Evolutionary conservation across 2,329 filamentous ascomycete genomes (phyloP).

Genomic region (Chaetomiaceae sp.): DNA sequence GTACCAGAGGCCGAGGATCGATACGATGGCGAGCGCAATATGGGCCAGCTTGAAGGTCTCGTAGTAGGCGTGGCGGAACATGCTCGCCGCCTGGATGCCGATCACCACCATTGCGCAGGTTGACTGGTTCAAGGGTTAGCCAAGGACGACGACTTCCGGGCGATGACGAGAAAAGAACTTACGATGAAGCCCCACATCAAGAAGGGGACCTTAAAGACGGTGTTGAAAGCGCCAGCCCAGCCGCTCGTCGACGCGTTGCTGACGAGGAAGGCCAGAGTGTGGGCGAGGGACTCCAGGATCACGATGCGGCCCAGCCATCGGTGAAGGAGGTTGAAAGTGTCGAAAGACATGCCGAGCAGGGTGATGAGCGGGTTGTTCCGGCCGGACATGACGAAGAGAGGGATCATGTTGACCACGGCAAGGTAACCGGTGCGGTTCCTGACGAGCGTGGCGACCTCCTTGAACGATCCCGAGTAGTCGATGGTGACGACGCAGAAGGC

Average conservation of each 20-base stretch:
- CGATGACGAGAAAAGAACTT: conserved; percentile 30
- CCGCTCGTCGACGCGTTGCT: conserved; percentile 37
- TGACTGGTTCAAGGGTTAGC: conserved; percentile 37
- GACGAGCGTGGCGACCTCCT: conserved; percentile 44
- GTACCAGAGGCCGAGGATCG: conserved; percentile 62
- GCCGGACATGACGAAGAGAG: conserved; percentile 67
- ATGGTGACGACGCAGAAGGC: conserved; percentile 70
- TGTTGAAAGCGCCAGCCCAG: conserved; percentile 43
- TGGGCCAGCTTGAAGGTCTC: conserved; percentile 72
- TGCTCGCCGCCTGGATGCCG: conserved; percentile 63
- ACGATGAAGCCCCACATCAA: conserved; percentile 61
- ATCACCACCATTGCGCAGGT: conserved; percentile 58
- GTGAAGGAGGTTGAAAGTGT: conserved; percentile 78
- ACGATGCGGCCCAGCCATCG: conserved; percentile 77
- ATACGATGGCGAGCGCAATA: conserved; percentile 56
- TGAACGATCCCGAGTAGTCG: conserved; percentile 47
- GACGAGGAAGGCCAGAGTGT: conserved; percentile 57
- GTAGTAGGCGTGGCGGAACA: conserved; percentile 72
- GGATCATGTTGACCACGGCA: conserved; percentile 70
- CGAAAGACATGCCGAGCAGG: conserved; percentile 69
- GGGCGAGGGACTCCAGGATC: conserved; percentile 61
- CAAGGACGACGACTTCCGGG: not conserved
- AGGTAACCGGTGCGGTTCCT: conserved; percentile 67
- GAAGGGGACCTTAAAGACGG: conserved; percentile 38
- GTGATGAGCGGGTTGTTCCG: conserved; percentile 75